Percentiles rank a stretch among this genome's conserved stretches.
phyloP scores from a whole-genome alignment of 306 rosid species.

The Glycine tomentella region DNA sequence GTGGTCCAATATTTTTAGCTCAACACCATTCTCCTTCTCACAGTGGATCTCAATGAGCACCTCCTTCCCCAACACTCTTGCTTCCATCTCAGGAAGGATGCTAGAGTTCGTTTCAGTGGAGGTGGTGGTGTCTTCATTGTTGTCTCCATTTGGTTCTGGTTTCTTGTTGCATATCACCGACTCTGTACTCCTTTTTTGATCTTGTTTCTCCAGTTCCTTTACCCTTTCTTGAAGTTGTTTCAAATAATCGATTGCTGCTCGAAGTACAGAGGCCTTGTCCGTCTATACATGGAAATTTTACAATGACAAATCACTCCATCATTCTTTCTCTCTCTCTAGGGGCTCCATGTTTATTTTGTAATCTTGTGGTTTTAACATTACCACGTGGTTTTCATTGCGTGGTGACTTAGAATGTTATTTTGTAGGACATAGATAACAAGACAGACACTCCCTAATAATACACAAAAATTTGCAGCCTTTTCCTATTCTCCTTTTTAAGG shows the following conservation, averaged over 20 bases:
- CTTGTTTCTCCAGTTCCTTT: conserved; percentile 36
- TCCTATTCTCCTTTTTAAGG: background rate
- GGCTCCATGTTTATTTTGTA: too few relatives aligned
- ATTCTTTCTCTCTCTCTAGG: too few relatives aligned
- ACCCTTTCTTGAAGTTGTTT: conserved; percentile 47
- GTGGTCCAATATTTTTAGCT: conserved; percentile 44
- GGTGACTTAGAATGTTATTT: too few relatives aligned
- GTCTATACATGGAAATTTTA: conserved; percentile 19
- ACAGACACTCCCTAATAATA: background rate
- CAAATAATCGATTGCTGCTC: conserved; percentile 53
- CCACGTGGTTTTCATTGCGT: too few relatives aligned
- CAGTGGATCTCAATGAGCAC: conserved; percentile 50
- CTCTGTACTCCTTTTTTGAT: background rate
- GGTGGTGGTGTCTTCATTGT: background rate
- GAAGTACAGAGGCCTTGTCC: conserved; percentile 54
- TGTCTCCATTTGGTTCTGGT: background rate
- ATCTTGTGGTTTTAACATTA: too few relatives aligned
- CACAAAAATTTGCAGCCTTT: background rate
- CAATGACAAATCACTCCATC: background rate
- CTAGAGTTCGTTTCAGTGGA: background rate
- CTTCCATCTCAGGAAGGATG: conserved; percentile 48
- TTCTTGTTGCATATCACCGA: conserved; percentile 32
- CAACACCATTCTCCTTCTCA: conserved; percentile 47
- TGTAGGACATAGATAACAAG: too few relatives aligned
- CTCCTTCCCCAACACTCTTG: conserved; percentile 48